phyloP scores from a whole-genome alignment of 352 stramenopile species.

The Phytopythium kandeliae region DNA sequence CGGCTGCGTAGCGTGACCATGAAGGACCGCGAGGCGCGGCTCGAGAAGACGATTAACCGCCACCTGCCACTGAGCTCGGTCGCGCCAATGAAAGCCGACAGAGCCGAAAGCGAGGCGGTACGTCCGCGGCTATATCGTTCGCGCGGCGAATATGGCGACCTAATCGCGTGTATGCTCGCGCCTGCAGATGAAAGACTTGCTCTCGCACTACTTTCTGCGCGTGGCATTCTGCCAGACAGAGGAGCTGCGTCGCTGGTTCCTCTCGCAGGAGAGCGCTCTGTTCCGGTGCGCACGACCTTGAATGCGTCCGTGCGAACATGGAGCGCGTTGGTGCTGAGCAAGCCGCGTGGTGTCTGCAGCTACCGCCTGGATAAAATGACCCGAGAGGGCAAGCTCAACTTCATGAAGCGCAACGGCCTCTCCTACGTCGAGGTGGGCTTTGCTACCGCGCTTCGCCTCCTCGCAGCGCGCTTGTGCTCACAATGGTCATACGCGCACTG shows the following conservation, averaged over 20 bases:
- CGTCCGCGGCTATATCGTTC: no score
- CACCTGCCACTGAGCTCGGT: slow-evolving; percentile 64
- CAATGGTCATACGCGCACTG: neutral
- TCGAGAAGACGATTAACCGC: slow-evolving; percentile 86
- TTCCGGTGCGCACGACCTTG: slow-evolving; percentile 61
- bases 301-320: slow-evolving; percentile 16
- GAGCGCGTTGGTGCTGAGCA: neutral
- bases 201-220: slow-evolving; percentile 98
- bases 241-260: slow-evolving; percentile 97
- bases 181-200: slow-evolving; percentile 80
- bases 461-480: neutral
- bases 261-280: slow-evolving; percentile 93
- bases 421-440: slow-evolving; percentile 56
- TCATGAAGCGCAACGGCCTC: slow-evolving; percentile 85
- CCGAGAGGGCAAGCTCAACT: slow-evolving; percentile 80
- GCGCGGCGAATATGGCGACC: no score
- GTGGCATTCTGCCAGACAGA: slow-evolving; percentile 98
- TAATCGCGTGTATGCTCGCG: neutral
- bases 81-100: slow-evolving; percentile 29
- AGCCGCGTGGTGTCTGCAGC: slow-evolving; percentile 12
- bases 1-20: slow-evolving; percentile 65
- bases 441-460: neutral
- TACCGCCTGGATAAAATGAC: slow-evolving; percentile 88
- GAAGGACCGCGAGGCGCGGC: slow-evolving; percentile 62
- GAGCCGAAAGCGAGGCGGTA: slow-evolving; percentile 55